Conservation (phyloP, 2,329 filamentous ascomycete species). For the Pseudofabraea citricarpa region DNA sequence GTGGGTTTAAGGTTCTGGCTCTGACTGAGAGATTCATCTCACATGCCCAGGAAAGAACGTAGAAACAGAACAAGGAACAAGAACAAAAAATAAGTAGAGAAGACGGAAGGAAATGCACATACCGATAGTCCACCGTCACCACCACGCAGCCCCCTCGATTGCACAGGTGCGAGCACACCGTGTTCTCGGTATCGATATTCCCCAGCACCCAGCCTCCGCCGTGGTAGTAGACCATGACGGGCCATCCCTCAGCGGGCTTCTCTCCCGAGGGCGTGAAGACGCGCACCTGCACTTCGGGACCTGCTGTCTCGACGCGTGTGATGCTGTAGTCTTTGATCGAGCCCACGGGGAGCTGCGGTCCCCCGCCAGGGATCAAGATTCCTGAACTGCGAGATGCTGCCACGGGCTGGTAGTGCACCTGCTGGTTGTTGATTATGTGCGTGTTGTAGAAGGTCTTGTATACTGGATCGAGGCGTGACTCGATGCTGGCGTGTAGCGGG, state of each 20-base stretch:
- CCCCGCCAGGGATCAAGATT: constrained; percentile 46
- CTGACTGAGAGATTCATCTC: too few species aligned
- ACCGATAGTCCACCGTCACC: constrained; percentile 52
- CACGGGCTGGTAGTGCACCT: constrained; percentile 50
- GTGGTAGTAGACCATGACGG: constrained; percentile 51
- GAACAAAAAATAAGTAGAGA: too few species aligned
- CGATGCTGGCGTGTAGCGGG: constrained; percentile 19
- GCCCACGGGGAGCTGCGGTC: constrained; percentile 40
- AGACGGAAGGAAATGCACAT: constrained; percentile 1
- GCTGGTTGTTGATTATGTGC: constrained; percentile 25
- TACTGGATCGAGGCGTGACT: constrained; percentile 16
- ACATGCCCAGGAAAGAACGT: too few species aligned
- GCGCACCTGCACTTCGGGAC: constrained; percentile 41
- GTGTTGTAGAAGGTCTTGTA: constrained; percentile 23
- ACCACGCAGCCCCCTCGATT: constrained; percentile 45
- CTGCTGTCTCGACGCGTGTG: constrained; percentile 33
- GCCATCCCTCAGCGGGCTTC: constrained; percentile 44
- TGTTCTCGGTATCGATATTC: constrained; percentile 53
- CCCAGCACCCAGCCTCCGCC: constrained; percentile 56
- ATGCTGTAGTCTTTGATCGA: constrained; percentile 17
- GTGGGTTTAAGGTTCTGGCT: too few species aligned
- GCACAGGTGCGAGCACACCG: constrained; percentile 50
- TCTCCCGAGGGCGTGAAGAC: constrained; percentile 44
- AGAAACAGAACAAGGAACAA: too few species aligned
- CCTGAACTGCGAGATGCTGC: constrained; percentile 44